These are phyloP conservation scores for Thraustotheca clavata DNA, from an alignment of 352 stramenopile species.

Conservation along the genomic window DNA sequence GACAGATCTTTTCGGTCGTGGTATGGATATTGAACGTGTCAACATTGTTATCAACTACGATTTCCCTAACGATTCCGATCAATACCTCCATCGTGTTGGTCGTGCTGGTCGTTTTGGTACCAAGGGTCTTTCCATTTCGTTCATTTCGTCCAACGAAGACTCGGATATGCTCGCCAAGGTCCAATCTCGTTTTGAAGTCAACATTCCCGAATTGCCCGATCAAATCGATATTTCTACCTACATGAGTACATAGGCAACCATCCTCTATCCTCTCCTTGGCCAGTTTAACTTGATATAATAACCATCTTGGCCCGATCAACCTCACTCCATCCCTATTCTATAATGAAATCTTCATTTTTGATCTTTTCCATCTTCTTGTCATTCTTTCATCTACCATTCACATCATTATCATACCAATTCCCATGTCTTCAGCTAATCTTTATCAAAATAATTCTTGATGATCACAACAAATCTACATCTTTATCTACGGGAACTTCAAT, in stretches of 20 bases:
- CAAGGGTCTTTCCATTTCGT: conserved; percentile 99
- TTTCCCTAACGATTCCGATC: conserved; percentile 96
- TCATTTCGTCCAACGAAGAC: conserved; percentile 97
- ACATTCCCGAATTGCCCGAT: conserved; percentile 98
- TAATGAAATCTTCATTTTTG: background rate
- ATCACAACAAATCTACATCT: background rate
- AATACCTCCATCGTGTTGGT: conserved; percentile 99
- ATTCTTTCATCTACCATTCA: background rate
- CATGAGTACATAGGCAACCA: conserved; percentile 79
- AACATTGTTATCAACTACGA: conserved; percentile 99
- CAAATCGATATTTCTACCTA: conserved; percentile 99
- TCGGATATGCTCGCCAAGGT: conserved; percentile 98
- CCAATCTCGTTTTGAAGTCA: conserved; percentile 99
- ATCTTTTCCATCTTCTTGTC: background rate
- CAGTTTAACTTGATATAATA: conserved; percentile 10
- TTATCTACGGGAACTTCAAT: background rate
- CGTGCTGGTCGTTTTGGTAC: conserved; percentile 99
- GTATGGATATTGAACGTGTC: conserved; percentile 99
- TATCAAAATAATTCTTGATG: background rate
- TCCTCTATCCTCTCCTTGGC: background rate
- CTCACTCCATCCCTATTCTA: background rate
- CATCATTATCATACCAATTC: no score
- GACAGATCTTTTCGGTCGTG: conserved; percentile 99
- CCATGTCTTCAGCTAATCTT: background rate
- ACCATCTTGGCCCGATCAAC: background rate